Conservation (phyloP, 2,329 filamentous ascomycete species). For the Ceratocystis cubensis region DNA sequence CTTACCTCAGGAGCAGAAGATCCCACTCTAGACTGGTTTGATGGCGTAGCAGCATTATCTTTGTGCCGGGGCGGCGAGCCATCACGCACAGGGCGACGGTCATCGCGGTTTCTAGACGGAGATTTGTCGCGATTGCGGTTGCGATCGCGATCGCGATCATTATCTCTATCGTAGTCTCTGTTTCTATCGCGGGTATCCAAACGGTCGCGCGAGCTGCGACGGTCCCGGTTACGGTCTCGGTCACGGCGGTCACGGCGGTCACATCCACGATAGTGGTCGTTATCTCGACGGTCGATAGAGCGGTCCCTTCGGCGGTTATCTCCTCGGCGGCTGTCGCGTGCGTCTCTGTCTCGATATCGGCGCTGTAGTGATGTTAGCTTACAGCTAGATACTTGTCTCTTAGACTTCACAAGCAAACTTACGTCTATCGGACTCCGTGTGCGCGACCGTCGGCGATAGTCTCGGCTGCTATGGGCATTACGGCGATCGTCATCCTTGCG, state of each 20-base stretch:
- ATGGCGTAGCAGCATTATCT: conserved; percentile 29
- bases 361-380: conserved; percentile 40
- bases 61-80: conserved; percentile 39
- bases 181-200: conserved; percentile 45
- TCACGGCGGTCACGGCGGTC: conserved; percentile 38
- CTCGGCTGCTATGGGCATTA: conserved; percentile 33
- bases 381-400: conserved; percentile 21
- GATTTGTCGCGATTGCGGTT: conserved; percentile 39
- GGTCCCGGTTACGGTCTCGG: conserved; percentile 38
- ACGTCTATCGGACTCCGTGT: conserved; percentile 52
- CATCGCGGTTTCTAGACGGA: conserved; percentile 22
- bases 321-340: conserved; percentile 39
- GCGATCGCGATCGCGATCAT: conserved; percentile 45
- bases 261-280: conserved; percentile 49
- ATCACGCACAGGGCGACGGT: conserved; percentile 45
- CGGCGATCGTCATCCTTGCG: conserved; percentile 47
- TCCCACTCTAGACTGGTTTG: conserved; percentile 26
- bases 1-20: conserved; percentile 34
- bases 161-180: conserved; percentile 50
- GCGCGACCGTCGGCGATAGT: conserved; percentile 44
- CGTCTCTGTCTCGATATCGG: conserved; percentile 45
- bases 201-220: conserved; percentile 51
- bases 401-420: conserved; percentile 27
- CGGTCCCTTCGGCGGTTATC: conserved; percentile 55
- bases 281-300: conserved; percentile 54